These are phyloP conservation scores for Globisporangium recalcitrans DNA, from an alignment of 352 stramenopile genomes.

Conservation along the genomic window DNA sequence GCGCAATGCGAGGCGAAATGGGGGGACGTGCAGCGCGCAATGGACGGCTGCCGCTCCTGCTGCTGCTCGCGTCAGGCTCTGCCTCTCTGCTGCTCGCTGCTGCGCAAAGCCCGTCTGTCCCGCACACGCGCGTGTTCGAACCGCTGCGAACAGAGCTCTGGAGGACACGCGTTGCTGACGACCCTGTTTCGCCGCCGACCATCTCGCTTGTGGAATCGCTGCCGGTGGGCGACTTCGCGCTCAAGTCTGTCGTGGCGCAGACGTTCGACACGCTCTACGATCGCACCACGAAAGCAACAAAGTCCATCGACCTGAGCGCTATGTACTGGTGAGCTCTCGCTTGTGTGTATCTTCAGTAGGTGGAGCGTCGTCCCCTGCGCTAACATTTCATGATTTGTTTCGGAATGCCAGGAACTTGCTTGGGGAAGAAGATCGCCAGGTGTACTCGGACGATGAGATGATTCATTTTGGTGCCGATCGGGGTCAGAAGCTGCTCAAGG, in stretches of 20 bases:
- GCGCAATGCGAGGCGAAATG: too few species aligned
- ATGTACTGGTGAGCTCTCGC: conserved; percentile 60
- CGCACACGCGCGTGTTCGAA: conserved; percentile 7
- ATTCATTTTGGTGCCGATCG: conserved; percentile 47
- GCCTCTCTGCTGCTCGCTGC: neutral
- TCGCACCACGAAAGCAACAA: conserved; percentile 34
- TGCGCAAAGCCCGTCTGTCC: neutral
- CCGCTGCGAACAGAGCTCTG: conserved; percentile 4
- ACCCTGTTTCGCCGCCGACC: conserved; percentile 8
- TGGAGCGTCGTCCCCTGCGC: too few species aligned
- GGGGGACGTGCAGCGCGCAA: neutral
- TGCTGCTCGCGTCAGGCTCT: neutral
- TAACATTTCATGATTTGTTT: too few species aligned
- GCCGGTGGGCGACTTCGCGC: conserved; percentile 52
- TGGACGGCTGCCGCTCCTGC: neutral
- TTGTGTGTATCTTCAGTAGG: neutral
- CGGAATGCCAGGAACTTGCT: conserved; percentile 43
- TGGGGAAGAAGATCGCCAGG: conserved; percentile 42
- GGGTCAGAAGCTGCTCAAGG: conserved; percentile 44
- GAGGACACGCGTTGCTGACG: neutral
- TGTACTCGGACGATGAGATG: conserved; percentile 58
- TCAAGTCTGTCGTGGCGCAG: conserved; percentile 28
- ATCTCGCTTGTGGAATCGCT: conserved; percentile 63
- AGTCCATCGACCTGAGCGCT: conserved; percentile 65
- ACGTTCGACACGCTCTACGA: conserved; percentile 48